Evolutionary conservation across 2,329 filamentous ascomycete species (phyloP), one percentile per base, ranked within the genome.

Genomic region (Monosporascus cannonballus): DNA sequence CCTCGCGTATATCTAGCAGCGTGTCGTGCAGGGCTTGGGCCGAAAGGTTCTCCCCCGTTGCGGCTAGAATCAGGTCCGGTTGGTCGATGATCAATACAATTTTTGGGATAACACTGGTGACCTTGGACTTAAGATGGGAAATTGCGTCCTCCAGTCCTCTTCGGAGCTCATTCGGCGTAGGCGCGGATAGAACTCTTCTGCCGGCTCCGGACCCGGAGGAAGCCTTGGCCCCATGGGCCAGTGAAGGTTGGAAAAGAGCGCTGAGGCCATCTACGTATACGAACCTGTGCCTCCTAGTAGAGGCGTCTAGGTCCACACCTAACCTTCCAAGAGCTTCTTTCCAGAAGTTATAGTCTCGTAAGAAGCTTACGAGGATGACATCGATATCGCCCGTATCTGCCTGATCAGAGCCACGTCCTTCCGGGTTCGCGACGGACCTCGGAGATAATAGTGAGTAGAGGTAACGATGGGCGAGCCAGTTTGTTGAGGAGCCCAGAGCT

Each of bases 311-410:
- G 69, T 95, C 89, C 48, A 94, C 65, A 2, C 88, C 89, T 64
- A 90, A 69, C 68, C 85, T 85, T 50, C 82, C 79, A 2, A 79
- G 79, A 48, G 89, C 86, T 3, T 85, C 81, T 56, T 76, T 84
- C 90, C 91, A 96, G 66, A 96, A 95, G 1, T 80, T 74, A 57
- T 79, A 81, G 62, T 93, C 87, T 55, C 89, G 80, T 70, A 96
- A 73, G 71, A 94, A 96, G 72, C 89, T 95, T 53, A 94, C 84
- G 3, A 96, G 75, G 3, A 96, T 76, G 1, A 96, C 79, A 48
- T 74, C 78, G 25, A 69, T 71, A 44, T 72, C 71, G 11, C 65
- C 65, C 15, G 60, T 59, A 39, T 53, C 57, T 36, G 62, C 62
- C 36, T 47, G 49, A 37, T 42, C 49, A 30, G 36, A 11, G 3